These are phyloP conservation scores for Sporothrix brunneoviolacea DNA, from an alignment of 2,329 filamentous ascomycete species.

Conservation along the genomic window DNA sequence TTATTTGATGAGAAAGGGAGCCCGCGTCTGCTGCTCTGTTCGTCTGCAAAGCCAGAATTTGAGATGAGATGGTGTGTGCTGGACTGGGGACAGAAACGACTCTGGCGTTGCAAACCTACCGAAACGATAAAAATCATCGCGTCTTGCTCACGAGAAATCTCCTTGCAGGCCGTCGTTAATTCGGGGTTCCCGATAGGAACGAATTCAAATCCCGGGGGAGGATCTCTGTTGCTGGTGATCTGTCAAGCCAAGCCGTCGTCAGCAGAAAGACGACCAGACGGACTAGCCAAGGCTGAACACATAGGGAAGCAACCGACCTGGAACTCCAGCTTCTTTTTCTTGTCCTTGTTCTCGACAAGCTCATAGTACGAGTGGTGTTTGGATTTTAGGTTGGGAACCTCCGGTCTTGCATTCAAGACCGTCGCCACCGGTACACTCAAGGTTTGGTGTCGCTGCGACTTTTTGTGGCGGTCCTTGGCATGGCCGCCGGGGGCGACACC, in stretches of 20 bases:
- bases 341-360: conserved; percentile 57
- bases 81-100: too few species aligned
- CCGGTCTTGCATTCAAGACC: conserved; percentile 25
- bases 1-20: conserved; percentile 42
- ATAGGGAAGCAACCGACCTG: conserved; percentile 40
- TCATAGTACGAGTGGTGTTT: conserved; percentile 59
- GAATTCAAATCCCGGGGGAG: conserved; percentile 57
- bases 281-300: not conserved
- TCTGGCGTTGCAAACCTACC: conserved; percentile 34
- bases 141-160: conserved; percentile 54
- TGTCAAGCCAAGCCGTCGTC: conserved; percentile 22
- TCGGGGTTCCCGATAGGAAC: conserved; percentile 56
- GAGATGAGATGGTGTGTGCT: not conserved
- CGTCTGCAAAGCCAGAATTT: not conserved
- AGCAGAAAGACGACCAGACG: not conserved
- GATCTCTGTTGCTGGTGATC: conserved; percentile 45
- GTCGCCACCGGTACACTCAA: conserved; percentile 22
- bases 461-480: conserved; percentile 29
- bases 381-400: conserved; percentile 33
- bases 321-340: conserved; percentile 58
- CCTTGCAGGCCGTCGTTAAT: conserved; percentile 56
- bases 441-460: conserved; percentile 21
- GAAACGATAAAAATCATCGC: conserved; percentile 63
- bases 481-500: conserved; percentile 21
- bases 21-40: conserved; percentile 14